A percentile compares a stretch with the other conserved stretches of the same genome.
Conservation (phyloP, 73 alveolate species). For the Uronychia binucleata region DNA sequence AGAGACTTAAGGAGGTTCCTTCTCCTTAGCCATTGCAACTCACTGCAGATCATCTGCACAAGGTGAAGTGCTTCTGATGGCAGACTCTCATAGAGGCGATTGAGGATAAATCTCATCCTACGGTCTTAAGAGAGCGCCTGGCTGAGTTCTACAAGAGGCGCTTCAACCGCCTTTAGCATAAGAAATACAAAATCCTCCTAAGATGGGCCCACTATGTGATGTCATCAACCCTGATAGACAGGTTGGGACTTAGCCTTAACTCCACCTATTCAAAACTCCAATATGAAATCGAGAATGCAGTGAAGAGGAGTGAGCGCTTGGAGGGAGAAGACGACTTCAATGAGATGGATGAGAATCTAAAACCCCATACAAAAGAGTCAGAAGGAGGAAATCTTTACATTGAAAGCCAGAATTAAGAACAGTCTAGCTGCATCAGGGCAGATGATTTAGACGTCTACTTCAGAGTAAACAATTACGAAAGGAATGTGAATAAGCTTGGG, state of each 20-base stretch:
- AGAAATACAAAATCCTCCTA: slow-evolving; percentile 54
- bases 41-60: slow-evolving; percentile 45
- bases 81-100: slow-evolving; percentile 28
- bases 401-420: slow-evolving; percentile 44
- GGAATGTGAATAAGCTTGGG: slow-evolving; percentile 18
- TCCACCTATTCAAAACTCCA: slow-evolving; percentile 40
- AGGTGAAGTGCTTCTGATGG: no score
- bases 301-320: slow-evolving; percentile 33
- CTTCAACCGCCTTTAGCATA: slow-evolving; percentile 49
- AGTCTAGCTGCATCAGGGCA: slow-evolving; percentile 35
- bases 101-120: slow-evolving; percentile 39
- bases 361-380: slow-evolving; percentile 39
- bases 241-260: slow-evolving; percentile 33
- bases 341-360: slow-evolving; percentile 36
- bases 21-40: slow-evolving; percentile 49
- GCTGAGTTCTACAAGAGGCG: slow-evolving; percentile 53
- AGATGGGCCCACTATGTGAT: slow-evolving; percentile 49
- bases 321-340: no score
- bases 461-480: slow-evolving; percentile 32
- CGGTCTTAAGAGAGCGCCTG: slow-evolving; percentile 21
- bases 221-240: slow-evolving; percentile 31
- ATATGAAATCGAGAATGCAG: slow-evolving; percentile 51
- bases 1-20: no score
- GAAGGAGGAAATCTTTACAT: slow-evolving; percentile 64
- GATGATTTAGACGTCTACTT: slow-evolving; percentile 66